Evolutionary conservation across 1,284 basidiomycete genomes (phyloP).

Genomic region (Sporisorium exsertum): DNA sequence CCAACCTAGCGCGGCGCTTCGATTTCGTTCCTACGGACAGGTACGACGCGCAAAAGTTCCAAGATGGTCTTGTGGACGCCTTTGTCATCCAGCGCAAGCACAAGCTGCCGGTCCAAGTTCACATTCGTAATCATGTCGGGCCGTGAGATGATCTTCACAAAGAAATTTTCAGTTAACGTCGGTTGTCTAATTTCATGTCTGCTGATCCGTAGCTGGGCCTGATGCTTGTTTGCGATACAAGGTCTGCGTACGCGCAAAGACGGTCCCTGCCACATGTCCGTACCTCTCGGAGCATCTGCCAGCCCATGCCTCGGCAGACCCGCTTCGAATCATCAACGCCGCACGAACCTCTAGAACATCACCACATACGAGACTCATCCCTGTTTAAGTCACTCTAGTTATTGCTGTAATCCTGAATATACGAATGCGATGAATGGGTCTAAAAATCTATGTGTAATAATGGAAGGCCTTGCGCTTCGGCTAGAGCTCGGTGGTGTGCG

Average conservation of each 20-base stretch:
- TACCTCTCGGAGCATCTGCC: background rate
- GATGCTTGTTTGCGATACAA: conserved; percentile 22
- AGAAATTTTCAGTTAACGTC: too few species aligned
- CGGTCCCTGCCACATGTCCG: background rate
- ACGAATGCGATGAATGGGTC: background rate
- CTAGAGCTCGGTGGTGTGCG: conserved; percentile 10
- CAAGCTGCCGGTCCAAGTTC: conserved; percentile 23
- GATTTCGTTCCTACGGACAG: conserved; percentile 24
- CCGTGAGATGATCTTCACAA: background rate
- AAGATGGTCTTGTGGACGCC: conserved; percentile 16
- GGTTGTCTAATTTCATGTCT: conserved; percentile 5
- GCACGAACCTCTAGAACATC: background rate
- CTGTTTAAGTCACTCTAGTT: background rate
- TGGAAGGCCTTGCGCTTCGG: background rate
- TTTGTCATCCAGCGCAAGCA: conserved; percentile 22
- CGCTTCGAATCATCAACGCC: background rate
- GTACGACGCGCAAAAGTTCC: conserved; percentile 26
- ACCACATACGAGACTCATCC: background rate
- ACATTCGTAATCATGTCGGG: conserved; percentile 14
- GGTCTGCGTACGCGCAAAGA: conserved; percentile 8
- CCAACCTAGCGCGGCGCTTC: conserved; percentile 33
- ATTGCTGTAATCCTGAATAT: background rate
- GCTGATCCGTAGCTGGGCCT: background rate
- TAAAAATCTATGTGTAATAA: background rate
- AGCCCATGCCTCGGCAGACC: background rate